These are phyloP conservation scores for Zygosaccharomyces bailii DNA, from an alignment of 805 yeast genomes.

Conservation along the genomic window DNA sequence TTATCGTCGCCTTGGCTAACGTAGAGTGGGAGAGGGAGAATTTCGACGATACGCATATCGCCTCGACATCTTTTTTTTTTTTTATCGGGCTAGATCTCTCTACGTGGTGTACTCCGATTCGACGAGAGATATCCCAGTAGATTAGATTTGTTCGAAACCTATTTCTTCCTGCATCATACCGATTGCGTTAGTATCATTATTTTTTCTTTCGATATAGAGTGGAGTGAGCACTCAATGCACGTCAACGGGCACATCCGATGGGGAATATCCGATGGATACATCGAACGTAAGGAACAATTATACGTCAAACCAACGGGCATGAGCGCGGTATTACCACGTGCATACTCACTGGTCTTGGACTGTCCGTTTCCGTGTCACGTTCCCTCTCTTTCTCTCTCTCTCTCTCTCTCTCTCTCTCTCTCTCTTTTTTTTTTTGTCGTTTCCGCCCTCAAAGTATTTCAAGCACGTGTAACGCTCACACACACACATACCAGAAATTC, in stretches of 20 bases:
- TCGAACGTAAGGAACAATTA: background rate
- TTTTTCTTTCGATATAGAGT: background rate
- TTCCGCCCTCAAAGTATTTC: no score
- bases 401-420: no score
- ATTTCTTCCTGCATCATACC: background rate
- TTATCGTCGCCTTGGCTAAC: no score
- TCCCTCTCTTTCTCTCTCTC: no score
- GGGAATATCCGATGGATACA: background rate
- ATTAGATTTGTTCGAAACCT: constrained; percentile 4
- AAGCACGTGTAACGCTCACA: background rate
- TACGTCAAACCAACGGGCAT: background rate
- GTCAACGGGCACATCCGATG: background rate
- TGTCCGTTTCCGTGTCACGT: no score
- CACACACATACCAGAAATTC: constrained; percentile 26
- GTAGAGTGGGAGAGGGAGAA: no score
- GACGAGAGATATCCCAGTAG: no score
- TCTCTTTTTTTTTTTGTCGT: no score
- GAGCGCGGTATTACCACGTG: background rate
- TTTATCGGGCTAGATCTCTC: no score
- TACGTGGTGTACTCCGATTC: no score
- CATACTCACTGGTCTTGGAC: background rate
- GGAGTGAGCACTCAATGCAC: background rate
- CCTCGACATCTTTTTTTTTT: background rate
- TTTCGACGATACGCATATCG: constrained; percentile 1
- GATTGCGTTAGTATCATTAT: background rate